A percentile compares a stretch with the other conserved stretches of the same genome.
These are phyloP conservation scores for Starmerella sp. DNA, from an alignment of 805 yeast species.

Conservation along the genomic window DNA sequence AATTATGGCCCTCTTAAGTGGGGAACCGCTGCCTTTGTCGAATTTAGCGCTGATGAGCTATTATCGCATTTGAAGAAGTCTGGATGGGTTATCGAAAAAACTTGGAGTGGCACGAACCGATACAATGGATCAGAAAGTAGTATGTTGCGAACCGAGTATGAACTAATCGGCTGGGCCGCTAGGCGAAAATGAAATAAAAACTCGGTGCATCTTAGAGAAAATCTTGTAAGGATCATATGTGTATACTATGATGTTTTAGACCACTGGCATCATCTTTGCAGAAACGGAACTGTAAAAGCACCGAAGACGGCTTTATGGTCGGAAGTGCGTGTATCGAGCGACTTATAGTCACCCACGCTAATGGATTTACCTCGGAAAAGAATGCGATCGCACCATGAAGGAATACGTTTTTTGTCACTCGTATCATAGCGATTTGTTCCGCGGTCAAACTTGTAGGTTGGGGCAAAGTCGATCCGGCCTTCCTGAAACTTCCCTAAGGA, in stretches of 20 bases:
- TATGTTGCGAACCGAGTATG: slow-evolving; percentile 27
- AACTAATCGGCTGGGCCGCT: slow-evolving; percentile 22
- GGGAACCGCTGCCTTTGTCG: slow-evolving; percentile 69
- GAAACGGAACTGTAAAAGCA: slow-evolving; percentile 40
- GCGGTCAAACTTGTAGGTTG: slow-evolving; percentile 90
- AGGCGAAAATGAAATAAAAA: background rate
- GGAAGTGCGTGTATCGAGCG: slow-evolving; percentile 51
- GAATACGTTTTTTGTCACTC: slow-evolving; percentile 82
- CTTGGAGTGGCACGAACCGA: slow-evolving; percentile 23
- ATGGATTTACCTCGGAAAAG: slow-evolving; percentile 52
- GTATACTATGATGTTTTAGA: background rate
- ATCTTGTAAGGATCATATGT: too few relatives aligned
- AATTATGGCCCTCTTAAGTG: slow-evolving; percentile 88
- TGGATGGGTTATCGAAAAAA: slow-evolving; percentile 47
- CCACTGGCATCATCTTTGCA: slow-evolving; percentile 22
- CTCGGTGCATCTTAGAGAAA: background rate
- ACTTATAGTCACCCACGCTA: slow-evolving; percentile 48
- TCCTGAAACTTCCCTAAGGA: slow-evolving; percentile 70
- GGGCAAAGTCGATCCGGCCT: slow-evolving; percentile 65
- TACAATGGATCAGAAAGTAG: slow-evolving; percentile 27
- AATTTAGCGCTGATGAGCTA: slow-evolving; percentile 63
- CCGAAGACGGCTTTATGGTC: slow-evolving; percentile 90
- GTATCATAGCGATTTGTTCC: slow-evolving; percentile 76
- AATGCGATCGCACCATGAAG: slow-evolving; percentile 96
- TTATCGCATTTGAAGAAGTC: slow-evolving; percentile 37